Percentiles rank a stretch among this genome's conserved stretches.
Evolutionary conservation across 768 basidiomycete genomes (phyloP).

Genomic region (Tulasnella sp.): DNA sequence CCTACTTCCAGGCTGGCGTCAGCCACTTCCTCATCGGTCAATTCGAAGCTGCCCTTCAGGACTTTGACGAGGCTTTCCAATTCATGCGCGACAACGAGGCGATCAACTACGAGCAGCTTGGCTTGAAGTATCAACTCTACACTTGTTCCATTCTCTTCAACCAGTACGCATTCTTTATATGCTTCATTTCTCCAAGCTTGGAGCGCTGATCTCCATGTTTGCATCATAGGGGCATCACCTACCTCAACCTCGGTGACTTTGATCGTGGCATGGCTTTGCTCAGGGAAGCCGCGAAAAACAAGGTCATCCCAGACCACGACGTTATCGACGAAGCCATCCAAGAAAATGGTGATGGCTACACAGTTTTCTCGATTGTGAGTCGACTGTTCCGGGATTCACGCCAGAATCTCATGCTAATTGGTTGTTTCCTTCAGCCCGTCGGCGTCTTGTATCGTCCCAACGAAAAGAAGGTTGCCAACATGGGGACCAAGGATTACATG

Average conservation of each 20-base stretch:
- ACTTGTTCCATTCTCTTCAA: constrained; percentile 92
- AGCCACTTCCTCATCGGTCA: constrained; percentile 82
- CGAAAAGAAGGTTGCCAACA: constrained; percentile 86
- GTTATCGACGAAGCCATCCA: constrained; percentile 91
- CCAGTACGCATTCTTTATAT: constrained; percentile 43
- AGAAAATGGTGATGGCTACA: constrained; percentile 83
- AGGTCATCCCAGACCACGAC: constrained; percentile 78
- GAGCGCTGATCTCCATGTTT: not conserved
- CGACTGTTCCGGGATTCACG: not conserved
- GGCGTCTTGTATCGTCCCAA: constrained; percentile 89
- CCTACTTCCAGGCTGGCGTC: constrained; percentile 87
- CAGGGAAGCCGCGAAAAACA: constrained; percentile 67
- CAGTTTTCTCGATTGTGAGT: constrained; percentile 90
- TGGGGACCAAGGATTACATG: constrained; percentile 83
- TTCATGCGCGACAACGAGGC: constrained; percentile 82
- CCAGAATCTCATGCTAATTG: not conserved
- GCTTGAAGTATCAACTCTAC: constrained; percentile 85
- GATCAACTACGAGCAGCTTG: constrained; percentile 92
- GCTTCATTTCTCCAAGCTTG: not conserved
- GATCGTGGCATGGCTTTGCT: constrained; percentile 72
- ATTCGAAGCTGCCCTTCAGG: constrained; percentile 72
- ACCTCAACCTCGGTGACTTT: constrained; percentile 68
- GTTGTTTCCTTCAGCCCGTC: constrained; percentile 60
- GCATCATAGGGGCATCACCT: constrained; percentile 58
- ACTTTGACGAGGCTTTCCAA: constrained; percentile 82